phyloP scores from a whole-genome alignment of 169 alveolate genomes.

The Plasmodium fragile region DNA sequence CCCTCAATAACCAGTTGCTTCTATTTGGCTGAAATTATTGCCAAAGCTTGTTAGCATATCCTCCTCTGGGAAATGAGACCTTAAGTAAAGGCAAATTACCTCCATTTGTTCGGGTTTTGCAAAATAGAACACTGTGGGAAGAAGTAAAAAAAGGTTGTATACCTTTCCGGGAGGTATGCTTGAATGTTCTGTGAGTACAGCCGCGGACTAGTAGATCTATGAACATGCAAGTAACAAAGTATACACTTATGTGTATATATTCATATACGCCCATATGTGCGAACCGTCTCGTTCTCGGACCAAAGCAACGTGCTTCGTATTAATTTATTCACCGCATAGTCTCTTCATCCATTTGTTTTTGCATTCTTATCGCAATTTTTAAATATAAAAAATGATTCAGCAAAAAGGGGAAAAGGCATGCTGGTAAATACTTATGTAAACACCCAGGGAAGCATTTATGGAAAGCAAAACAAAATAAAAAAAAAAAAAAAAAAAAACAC shows the following conservation, averaged over 20 bases:
- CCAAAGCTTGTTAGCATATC: neutral
- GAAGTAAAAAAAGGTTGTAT: neutral
- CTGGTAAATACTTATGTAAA: neutral
- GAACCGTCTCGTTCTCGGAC: neutral
- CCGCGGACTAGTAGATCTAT: neutral
- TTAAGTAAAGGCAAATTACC: neutral
- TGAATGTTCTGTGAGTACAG: neutral
- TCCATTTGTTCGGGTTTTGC: neutral
- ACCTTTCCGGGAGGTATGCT: neutral
- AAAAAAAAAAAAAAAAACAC: neutral
- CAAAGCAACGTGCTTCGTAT: neutral
- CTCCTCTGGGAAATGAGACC: neutral
- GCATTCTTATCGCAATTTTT: constrained; percentile 18
- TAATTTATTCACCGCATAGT: constrained; percentile 1
- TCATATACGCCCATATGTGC: neutral
- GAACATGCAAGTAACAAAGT: neutral
- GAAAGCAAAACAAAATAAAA: constrained; percentile 10
- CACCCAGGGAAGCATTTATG: constrained; percentile 19
- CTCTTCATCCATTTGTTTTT: neutral
- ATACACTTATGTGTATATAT: neutral
- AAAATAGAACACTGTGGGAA: neutral
- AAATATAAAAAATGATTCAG: constrained; percentile 6
- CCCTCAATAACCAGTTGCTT: neutral
- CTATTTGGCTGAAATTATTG: neutral
- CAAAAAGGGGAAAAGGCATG: neutral